These are phyloP conservation scores for Vaucheria bursata DNA, from an alignment of 352 stramenopile species.

Conservation along the genomic window DNA sequence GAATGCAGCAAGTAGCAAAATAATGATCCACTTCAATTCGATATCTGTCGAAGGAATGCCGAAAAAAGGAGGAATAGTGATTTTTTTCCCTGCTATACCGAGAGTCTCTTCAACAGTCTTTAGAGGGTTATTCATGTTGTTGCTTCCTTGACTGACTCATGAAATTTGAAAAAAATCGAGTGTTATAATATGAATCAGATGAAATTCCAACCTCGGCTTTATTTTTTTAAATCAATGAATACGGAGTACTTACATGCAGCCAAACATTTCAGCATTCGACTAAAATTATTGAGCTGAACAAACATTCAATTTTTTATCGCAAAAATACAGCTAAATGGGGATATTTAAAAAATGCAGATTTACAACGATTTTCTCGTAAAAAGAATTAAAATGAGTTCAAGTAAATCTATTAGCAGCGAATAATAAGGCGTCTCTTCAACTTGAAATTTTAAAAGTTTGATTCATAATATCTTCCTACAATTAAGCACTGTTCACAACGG, in stretches of 20 bases:
- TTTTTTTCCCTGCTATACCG: slow-evolving; percentile 8
- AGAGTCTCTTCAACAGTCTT: slow-evolving; percentile 11
- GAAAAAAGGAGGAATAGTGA: slow-evolving; percentile 15
- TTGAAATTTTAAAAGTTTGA: too few species aligned
- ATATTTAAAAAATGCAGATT: too few species aligned
- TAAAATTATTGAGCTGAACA: neutral
- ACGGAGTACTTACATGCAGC: neutral
- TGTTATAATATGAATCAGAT: neutral
- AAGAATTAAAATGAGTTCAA: too few species aligned
- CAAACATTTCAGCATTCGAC: neutral
- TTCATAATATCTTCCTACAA: too few species aligned
- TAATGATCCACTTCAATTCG: slow-evolving; percentile 9
- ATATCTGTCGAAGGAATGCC: slow-evolving; percentile 17
- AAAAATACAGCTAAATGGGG: too few species aligned
- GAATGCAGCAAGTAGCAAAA: neutral
- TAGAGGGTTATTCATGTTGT: slow-evolving; percentile 5
- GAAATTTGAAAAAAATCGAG: neutral
- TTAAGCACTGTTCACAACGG: too few species aligned
- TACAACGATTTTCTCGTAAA: too few species aligned
- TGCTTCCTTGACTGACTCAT: neutral
- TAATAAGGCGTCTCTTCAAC: too few species aligned
- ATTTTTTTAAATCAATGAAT: neutral
- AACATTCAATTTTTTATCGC: too few species aligned
- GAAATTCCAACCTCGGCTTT: neutral
- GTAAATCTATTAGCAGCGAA: too few species aligned